Base-by-base conservation (phyloP, 257 asterid genomes). In the Asclepias syriaca region DNA sequence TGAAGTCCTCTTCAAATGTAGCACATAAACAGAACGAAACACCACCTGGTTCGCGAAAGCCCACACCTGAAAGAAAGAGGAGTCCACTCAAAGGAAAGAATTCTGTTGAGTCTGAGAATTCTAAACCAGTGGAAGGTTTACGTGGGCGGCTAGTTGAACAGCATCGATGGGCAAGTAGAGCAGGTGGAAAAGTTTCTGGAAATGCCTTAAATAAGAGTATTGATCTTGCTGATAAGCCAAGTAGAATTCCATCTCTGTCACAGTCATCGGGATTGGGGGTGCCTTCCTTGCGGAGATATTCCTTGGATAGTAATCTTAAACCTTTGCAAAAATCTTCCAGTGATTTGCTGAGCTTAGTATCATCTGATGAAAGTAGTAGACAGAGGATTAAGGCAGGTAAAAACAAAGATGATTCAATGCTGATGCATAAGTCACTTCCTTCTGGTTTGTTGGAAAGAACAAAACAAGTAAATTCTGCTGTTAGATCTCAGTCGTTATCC, bases 101-200 rank as follows among this genome's bases (percentile, higher is more conserved):
- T 74, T 83, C 87, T 18, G 68, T 76, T 73, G 89, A 83, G 81
- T 73, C 80, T n/a, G 97, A 93, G 84, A 93, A 90, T 84, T 90
- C 89, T 75, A 87, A 78, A 71, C 97, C 93, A 9, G 75, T 84
- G 72, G 97, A 89, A 65, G 69, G 83, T 61, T 58, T 77, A 24
- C 84, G 79, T 77, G 72, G 85, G 71, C 91, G 91, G 70, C 34
- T 85, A 37, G 87, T 86, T 60, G 95, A 93, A 57, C 96, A 91
- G 67, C 91, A 87, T 82, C 86, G 91, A 72, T 84, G 99, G 99
- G 91, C 87, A 29, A 84, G 85, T 79, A 84, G 87, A 81, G 75
- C 74, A 7, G 83, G 80, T 74, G 90, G 83, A 61, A 87, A 78
- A 80, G 66, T 75, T 19, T 72, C 91, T 51, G 76, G 85, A 40